Conservation (phyloP, 495 filamentous ascomycete species). For the Tuber magnatum region DNA sequence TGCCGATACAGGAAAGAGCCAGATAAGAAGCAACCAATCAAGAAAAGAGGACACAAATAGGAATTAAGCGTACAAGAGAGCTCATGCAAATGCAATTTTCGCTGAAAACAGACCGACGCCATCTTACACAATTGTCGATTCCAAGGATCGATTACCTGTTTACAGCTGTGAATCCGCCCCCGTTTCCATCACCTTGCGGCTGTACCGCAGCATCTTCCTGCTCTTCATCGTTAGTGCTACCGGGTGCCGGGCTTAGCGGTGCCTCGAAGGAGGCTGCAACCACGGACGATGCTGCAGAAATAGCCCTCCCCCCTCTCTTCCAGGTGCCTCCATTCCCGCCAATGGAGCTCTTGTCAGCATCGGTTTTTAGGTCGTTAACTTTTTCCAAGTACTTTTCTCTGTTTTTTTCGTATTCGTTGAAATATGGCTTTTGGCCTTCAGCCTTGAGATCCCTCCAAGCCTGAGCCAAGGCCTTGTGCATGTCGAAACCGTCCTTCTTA, state of each 20-base stretch:
- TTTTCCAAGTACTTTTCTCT: constrained; percentile 36
- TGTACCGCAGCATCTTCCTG: constrained; percentile 39
- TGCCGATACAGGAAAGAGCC: not conserved
- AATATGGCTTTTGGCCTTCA: constrained; percentile 42
- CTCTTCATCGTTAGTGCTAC: constrained; percentile 34
- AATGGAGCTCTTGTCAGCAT: constrained; percentile 26
- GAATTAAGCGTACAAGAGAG: constrained; percentile 2
- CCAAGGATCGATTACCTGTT: constrained; percentile 37
- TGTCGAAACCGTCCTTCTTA: constrained; percentile 41
- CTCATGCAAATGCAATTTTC: constrained; percentile 1
- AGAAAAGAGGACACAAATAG: not conserved
- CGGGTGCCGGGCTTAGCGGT: constrained; percentile 34
- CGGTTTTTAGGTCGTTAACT: constrained; percentile 37
- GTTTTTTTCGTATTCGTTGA: constrained; percentile 41
- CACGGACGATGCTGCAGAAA: constrained; percentile 37
- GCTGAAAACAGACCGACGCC: constrained; percentile 2
- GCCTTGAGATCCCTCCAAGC: constrained; percentile 41
- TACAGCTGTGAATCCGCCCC: constrained; percentile 43
- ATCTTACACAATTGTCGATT: not conserved
- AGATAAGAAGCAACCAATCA: not conserved
- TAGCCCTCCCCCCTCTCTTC: constrained; percentile 32
- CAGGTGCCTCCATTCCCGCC: constrained; percentile 28
- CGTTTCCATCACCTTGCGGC: constrained; percentile 17
- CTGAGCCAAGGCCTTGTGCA: constrained; percentile 42
- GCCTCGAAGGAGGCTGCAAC: constrained; percentile 32